phyloP scores from a whole-genome alignment of 331 rosid species.

The Dryas integrifolia region DNA sequence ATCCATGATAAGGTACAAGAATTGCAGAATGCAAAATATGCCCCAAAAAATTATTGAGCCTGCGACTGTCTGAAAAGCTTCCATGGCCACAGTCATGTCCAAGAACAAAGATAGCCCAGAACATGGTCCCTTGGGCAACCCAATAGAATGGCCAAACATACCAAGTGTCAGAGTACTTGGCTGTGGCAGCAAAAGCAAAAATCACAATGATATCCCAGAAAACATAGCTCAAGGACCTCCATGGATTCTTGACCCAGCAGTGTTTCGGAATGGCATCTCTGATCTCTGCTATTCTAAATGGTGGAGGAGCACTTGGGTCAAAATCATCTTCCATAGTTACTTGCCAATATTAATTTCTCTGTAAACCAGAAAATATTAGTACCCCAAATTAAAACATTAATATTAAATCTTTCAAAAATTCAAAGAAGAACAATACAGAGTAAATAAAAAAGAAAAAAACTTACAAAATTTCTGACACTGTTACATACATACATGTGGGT shows the following conservation, averaged over 20 bases:
- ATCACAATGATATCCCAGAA: conserved; percentile 49
- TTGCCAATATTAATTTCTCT: too few species aligned
- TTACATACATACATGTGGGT: too few species aligned
- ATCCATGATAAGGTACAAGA: conserved; percentile 34
- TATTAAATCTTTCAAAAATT: neutral
- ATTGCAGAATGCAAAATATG: conserved; percentile 34
- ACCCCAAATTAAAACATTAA: too few species aligned
- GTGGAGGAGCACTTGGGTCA: conserved; percentile 81
- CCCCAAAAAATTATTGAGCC: conserved; percentile 30
- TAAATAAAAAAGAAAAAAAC: neutral
- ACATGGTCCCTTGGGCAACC: conserved; percentile 78
- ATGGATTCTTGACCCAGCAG: conserved; percentile 74
- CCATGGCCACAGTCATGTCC: conserved; percentile 88
- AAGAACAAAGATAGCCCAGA: conserved; percentile 90
- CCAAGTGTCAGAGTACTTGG: conserved; percentile 40
- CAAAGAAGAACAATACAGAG: neutral
- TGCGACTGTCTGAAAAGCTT: conserved; percentile 32
- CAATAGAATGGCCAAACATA: conserved; percentile 68
- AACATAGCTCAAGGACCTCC: conserved; percentile 61
- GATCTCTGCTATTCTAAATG: conserved; percentile 67
- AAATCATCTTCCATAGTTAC: conserved; percentile 22
- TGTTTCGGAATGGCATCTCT: conserved; percentile 75
- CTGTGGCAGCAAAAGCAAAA: conserved; percentile 35
- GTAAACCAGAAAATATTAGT: too few species aligned
- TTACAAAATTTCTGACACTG: neutral